Conservation (phyloP, 116 monocot species). For the Dioscorea cayenensis region DNA sequence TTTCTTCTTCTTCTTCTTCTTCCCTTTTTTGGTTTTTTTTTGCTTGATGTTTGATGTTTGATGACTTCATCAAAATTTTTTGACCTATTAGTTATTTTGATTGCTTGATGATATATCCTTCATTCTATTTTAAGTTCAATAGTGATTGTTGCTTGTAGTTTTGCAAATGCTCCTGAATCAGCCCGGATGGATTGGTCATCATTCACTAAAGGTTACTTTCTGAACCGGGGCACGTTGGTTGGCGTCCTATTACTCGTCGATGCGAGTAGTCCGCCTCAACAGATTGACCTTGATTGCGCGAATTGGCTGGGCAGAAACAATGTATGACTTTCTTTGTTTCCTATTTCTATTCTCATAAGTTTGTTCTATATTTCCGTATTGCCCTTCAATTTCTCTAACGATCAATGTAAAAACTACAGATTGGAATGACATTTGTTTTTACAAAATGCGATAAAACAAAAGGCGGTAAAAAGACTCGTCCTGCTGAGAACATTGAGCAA, state of each 20-base stretch:
- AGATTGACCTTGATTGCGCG: constrained; percentile 96
- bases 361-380: neutral
- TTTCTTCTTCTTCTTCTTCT: too few relatives aligned
- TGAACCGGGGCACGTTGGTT: constrained; percentile 81
- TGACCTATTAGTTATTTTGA: constrained; percentile 1
- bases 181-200: constrained; percentile 85
- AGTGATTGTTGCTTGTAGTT: constrained; percentile 28
- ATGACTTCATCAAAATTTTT: neutral
- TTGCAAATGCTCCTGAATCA: constrained; percentile 75
- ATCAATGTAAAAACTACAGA: constrained; percentile 29
- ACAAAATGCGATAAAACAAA: constrained; percentile 97
- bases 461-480: constrained; percentile 61
- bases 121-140: neutral
- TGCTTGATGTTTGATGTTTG: too few relatives aligned
- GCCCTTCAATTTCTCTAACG: neutral
- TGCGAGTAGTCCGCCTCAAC: constrained; percentile 78
- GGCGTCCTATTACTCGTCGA: constrained; percentile 79
- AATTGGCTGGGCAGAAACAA: constrained; percentile 97
- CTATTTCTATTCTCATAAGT: neutral
- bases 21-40: too few relatives aligned
- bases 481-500: constrained; percentile 64
- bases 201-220: constrained; percentile 94
- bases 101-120: neutral
- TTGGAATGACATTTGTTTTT: constrained; percentile 86
- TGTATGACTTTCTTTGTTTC: constrained; percentile 21